phyloP scores from a whole-genome alignment of 306 rosid species.

The Aeschynomene evenia region DNA sequence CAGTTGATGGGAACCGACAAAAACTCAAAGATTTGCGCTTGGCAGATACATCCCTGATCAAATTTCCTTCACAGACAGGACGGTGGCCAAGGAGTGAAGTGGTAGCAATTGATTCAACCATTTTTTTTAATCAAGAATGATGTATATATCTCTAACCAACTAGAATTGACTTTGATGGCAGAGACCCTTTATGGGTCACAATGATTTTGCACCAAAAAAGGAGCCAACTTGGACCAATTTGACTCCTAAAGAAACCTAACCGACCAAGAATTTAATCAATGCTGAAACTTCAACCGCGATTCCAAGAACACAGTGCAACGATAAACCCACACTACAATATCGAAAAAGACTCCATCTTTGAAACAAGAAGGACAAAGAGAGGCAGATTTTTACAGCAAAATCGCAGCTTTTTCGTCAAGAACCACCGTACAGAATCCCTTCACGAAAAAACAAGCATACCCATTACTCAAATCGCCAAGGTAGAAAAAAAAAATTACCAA shows the following conservation, averaged over 20 bases:
- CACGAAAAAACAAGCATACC: conserved; percentile 22
- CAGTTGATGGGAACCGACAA: conserved; percentile 38
- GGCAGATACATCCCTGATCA: conserved; percentile 40
- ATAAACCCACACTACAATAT: conserved; percentile 13
- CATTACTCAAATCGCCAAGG: conserved; percentile 27
- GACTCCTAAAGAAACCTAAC: conserved; percentile 7
- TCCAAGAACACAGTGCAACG: conserved; percentile 3
- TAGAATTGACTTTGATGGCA: conserved; percentile 2
- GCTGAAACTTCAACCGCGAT: conserved; percentile 12
- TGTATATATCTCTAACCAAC: conserved; percentile 26
- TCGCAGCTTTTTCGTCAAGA: conserved; percentile 25
- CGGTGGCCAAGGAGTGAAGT: conserved; percentile 69
- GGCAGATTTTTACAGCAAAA: conserved; percentile 26
- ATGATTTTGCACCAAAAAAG: conserved; percentile 6
- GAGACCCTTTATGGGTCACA: conserved; percentile 32
- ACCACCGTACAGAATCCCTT: conserved; percentile 35
- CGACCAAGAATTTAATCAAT: conserved; percentile 20
- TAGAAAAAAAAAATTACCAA: not conserved
- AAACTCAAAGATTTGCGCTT: conserved; percentile 48
- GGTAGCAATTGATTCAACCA: conserved; percentile 89
- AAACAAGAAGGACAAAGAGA: conserved; percentile 8
- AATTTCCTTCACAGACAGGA: conserved; percentile 57
- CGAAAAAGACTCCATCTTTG: conserved; percentile 30
- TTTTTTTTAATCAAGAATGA: conserved; percentile 15
- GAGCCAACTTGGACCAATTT: not conserved